These are phyloP conservation scores for Hypseocharis bilobata DNA, from an alignment of 441 rosid genomes.

Conservation along the genomic window DNA sequence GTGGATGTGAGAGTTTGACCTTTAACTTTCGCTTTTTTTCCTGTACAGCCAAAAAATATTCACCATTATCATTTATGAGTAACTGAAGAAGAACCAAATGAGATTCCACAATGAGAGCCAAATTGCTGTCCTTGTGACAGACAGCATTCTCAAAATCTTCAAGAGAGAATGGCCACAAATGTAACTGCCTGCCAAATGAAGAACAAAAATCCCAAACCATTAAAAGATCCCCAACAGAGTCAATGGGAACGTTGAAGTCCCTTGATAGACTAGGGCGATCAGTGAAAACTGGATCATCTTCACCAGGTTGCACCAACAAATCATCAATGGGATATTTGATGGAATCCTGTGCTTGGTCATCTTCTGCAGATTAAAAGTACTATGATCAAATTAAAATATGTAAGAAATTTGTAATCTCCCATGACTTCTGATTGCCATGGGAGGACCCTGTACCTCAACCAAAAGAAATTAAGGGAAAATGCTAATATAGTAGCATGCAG, in stretches of 20 bases:
- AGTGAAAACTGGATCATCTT: constrained; percentile 60
- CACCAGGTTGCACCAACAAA: constrained; percentile 57
- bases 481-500: not conserved
- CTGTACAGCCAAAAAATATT: constrained; percentile 33
- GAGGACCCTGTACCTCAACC: too few relatives aligned
- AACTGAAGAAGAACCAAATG: constrained; percentile 73
- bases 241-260: constrained; percentile 66
- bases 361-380: constrained; percentile 35
- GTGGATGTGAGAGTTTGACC: constrained; percentile 32
- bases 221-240: constrained; percentile 74
- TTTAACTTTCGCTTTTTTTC: constrained; percentile 56
- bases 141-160: constrained; percentile 89
- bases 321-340: constrained; percentile 89
- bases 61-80: constrained; percentile 48
- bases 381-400: constrained; percentile 14
- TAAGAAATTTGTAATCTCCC: not conserved
- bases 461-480: not conserved
- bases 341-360: constrained; percentile 29
- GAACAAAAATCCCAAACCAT: constrained; percentile 96
- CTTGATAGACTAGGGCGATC: constrained; percentile 67
- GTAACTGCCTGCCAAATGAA: constrained; percentile 62
- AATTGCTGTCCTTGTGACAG: constrained; percentile 68
- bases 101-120: constrained; percentile 63
- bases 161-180: constrained; percentile 66
- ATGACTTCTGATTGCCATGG: not conserved